Base-by-base conservation (phyloP, 2,329 filamentous ascomycete genomes). In the Cladophialophora psammophila region DNA sequence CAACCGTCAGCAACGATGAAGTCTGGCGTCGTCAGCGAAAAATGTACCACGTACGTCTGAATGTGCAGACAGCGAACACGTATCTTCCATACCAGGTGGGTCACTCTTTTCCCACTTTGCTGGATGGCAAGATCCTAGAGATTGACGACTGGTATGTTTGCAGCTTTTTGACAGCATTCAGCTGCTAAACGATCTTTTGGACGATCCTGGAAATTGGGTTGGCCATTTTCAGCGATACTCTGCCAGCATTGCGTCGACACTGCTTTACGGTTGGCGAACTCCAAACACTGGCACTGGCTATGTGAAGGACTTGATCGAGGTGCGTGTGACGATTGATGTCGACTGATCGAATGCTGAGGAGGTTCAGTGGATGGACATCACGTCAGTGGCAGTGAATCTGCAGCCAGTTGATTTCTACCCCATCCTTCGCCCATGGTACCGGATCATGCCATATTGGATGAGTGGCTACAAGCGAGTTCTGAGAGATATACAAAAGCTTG, bases 21-120 rank as follows among this genome's bases (percentile, higher is more conserved):
- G n/a, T 53, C 15, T 53, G 48, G 48, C 18, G 31, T 9, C 18
- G 48, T 1, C 48, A 53, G 31, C 18, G 48, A 15, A 53, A 53
- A 32, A 8, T 53, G 8, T 53, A 53, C 18, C 48, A 53, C 13
- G 48, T 15, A 12, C 48, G 48, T 53, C 48, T 53, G 48, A 53
- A 53, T 5, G 18, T 32, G 20, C 18, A 20, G 20, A 26, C 31
- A 13, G n/a, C 48, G 15, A 15, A 53, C 48, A 53, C 18, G 20
- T 53, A 53, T 53, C n/a, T 53, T 8, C 48, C 48, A 3, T 53
- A 53, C 20, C 48, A 53, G 48, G 48, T 53, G 20, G 10, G 20
- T 9, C 5, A 20, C 1, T 26, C n/a, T n/a, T n/a, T n/a, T n/a
- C n/a, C n/a, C n/a, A 20, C 18, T 15, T 9, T 9, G 8, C 18